These are phyloP conservation scores for Globisporangium lucens DNA, from an alignment of 352 stramenopile species.

Conservation along the genomic window DNA sequence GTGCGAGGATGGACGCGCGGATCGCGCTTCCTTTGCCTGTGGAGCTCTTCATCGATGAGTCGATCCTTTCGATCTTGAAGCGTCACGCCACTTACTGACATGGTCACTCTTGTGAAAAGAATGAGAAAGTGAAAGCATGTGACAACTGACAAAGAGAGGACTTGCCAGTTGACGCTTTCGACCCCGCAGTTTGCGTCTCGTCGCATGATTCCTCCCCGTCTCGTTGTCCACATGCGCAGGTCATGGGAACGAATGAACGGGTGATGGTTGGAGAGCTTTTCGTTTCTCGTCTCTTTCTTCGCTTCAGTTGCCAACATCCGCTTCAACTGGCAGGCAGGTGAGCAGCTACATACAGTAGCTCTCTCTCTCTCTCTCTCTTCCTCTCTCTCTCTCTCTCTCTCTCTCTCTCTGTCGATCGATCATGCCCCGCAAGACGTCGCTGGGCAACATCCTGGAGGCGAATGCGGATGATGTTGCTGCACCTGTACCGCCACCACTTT, in stretches of 20 bases:
- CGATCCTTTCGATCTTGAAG: not conserved
- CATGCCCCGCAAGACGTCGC: slow-evolving; percentile 30
- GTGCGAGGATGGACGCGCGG: slow-evolving; percentile 27
- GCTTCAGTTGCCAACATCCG: not conserved
- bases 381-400: not conserved
- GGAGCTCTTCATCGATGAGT: slow-evolving; percentile 1
- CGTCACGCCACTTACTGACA: not conserved
- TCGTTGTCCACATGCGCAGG: not conserved
- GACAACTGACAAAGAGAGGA: not conserved
- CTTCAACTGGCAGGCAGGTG: not conserved
- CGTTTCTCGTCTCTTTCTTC: not conserved
- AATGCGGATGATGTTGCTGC: not conserved
- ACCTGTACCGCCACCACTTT: not conserved
- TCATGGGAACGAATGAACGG: not conserved
- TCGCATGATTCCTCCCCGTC: not conserved
- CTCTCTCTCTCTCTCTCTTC: not conserved
- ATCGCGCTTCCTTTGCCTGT: slow-evolving; percentile 1
- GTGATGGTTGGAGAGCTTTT: not conserved
- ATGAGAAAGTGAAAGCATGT: not conserved
- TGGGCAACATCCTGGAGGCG: slow-evolving; percentile 33
- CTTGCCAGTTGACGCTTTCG: not conserved
- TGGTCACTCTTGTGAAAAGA: not conserved
- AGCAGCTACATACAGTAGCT: not conserved
- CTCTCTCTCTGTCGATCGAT: not conserved
- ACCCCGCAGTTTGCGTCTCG: not conserved